Conservation (phyloP, 352 stramenopile genomes). For the Globisporangium polare region DNA sequence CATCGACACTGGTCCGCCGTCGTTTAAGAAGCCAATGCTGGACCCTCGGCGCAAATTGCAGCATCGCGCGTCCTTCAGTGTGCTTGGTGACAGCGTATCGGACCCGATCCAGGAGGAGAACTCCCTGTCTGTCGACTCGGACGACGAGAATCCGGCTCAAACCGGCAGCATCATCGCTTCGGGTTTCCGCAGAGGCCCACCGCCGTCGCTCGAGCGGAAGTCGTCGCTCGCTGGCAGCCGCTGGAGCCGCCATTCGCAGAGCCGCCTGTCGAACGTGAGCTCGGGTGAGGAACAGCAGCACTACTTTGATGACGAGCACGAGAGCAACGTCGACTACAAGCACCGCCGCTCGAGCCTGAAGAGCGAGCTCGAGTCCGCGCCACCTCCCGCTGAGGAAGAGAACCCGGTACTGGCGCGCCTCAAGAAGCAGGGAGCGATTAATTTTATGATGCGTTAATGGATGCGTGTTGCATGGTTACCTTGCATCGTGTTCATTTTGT, state of each 20-base stretch:
- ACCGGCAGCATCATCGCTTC: neutral
- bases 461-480: slow-evolving; percentile 1
- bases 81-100: slow-evolving; percentile 50
- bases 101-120: slow-evolving; percentile 65
- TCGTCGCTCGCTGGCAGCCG: slow-evolving; percentile 19
- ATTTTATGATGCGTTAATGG: slow-evolving; percentile 75
- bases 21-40: slow-evolving; percentile 27
- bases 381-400: slow-evolving; percentile 32
- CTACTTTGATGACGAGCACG: slow-evolving; percentile 20
- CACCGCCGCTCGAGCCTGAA: slow-evolving; percentile 44
- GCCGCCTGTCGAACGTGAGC: slow-evolving; percentile 24
- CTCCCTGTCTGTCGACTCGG: slow-evolving; percentile 43
- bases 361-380: slow-evolving; percentile 36
- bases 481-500: neutral
- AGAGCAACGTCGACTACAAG: slow-evolving; percentile 28
- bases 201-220: slow-evolving; percentile 19
- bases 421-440: slow-evolving; percentile 78
- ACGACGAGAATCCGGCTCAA: slow-evolving; percentile 28
- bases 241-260: slow-evolving; percentile 18
- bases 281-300: slow-evolving; percentile 21
- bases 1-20: slow-evolving; percentile 15
- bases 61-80: slow-evolving; percentile 55
- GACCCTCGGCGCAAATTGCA: slow-evolving; percentile 66
- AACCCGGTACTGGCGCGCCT: slow-evolving; percentile 75
- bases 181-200: neutral